Base-by-base conservation (phyloP, 2,329 filamentous ascomycete species). In the Fusarium pseudograminearum region DNA sequence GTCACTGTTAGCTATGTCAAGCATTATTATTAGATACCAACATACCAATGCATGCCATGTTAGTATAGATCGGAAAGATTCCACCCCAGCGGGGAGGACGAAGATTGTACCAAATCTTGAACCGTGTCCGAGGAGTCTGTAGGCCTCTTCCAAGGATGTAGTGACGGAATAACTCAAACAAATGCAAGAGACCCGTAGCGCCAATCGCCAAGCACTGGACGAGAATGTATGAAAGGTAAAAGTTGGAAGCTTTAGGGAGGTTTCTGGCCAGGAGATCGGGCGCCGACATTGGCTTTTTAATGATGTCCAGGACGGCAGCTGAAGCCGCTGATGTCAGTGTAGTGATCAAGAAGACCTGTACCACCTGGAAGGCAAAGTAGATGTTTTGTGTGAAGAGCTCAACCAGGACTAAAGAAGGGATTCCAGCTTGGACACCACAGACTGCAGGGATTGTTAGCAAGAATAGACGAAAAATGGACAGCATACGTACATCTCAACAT, bases 191-290 rank as follows among this genome's bases (percentile, higher is more conserved):
- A 2, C 92, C 87, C 47, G 90, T 87, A 0, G 93, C 87, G 5
- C 93, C 91, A 65, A 95, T 89, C 2, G 90, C 91, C 61, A 98
- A 80, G 34, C 95, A 97, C 79, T 98, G 96, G 4, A 99, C 88
- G 33, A 98, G 89, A 71, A 99, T 97, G 81, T 98, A 99, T 0
- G 80, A 93, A 22, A 98, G 90, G 80, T 98, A 99, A 77, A 98
- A 97, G 81, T 97, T 98, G 65, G 94, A 94, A 0, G 93, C 90
- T 58, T 88, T 90, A 20, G 96, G 96, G 8, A 99, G 84, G 61
- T 92, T 91, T 18, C 84, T 76, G 1, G 94, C 91, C 6, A 97
- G 85, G 40, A 97, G 80, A 1, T 78, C 80, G 0, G 93, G 88
- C 9, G 89, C 87, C 0, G 81, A 80, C 4, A 82, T 78, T 1